Base-by-base conservation (phyloP, 2,329 filamentous ascomycete genomes). In the Taxawa tesnikishii region DNA sequence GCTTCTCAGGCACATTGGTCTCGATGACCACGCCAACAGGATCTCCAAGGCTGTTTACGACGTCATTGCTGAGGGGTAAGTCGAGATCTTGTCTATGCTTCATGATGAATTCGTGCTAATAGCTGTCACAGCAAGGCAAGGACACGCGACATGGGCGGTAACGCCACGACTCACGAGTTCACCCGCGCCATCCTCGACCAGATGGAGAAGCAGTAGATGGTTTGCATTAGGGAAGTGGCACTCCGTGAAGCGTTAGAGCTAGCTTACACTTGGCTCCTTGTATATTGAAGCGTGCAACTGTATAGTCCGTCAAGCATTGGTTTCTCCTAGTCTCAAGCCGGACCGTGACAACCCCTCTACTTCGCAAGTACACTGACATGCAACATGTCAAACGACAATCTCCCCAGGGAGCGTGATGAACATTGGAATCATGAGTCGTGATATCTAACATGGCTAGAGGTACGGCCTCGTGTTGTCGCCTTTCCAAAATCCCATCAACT, bases 1-100 rank as follows among this genome's bases (percentile, higher is more conserved):
- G 90, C 79, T 98, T 51, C 74, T 98, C 59, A 81, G 90, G 56
- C 90, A 98, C 67, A 74, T 98, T 45, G 90, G 90, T 48, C 80
- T 98, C 31, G 88, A 98, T 56, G 85, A 96, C 60, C 90, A 98
- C 60, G 90, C 90, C 53, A 94, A 94, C 75, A 79, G 90, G 58
- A 94, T 96, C 64, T 92, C 84, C 60, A 88, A 88, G 71, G 79
- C 81, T 46, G 74, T 80, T 28, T 79, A 80, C 55, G 74, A 76
- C 56, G 75, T 79, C 37, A 96, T 98, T 56, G 79, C 80, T 48
- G 84, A 94, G 55, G 87, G 83, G 83, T 90, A 67, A 66, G 79
- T 69, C 44, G 26, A 13, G 5, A 15, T 3, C 19, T 23, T 3
- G 23, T 15, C 14, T 17, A 6, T 24, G 27, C 30, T 18, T 32